phyloP scores from a whole-genome alignment of 148 eudicot genomes.

The Spergularia bocconei region DNA sequence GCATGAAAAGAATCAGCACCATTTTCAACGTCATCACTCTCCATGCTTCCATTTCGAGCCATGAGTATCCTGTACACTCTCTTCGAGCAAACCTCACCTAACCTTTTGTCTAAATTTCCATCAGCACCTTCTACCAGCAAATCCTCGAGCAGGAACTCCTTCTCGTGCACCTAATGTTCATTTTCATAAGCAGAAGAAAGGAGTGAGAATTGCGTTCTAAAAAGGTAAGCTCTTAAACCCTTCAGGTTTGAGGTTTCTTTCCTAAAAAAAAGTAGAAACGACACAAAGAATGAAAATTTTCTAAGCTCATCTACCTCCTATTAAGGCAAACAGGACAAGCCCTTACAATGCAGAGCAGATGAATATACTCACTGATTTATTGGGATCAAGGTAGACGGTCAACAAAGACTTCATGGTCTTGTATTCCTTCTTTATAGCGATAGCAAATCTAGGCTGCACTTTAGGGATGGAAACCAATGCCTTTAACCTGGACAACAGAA shows the following conservation, averaged over 20 bases:
- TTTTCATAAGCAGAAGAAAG: not conserved
- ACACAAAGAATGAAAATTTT: not conserved
- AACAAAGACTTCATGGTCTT: constrained; percentile 86
- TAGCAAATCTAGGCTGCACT: constrained; percentile 90
- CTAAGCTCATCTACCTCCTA: not conserved
- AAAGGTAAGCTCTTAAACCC: no score
- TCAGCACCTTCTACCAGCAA: constrained; percentile 56
- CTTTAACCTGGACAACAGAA: constrained; percentile 64
- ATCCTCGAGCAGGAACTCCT: constrained; percentile 77
- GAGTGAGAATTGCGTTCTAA: not conserved
- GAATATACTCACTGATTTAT: constrained; percentile 65
- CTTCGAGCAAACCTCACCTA: constrained; percentile 89
- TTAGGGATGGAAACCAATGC: constrained; percentile 86
- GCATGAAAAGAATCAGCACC: constrained; percentile 71
- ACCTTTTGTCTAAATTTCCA: constrained; percentile 52
- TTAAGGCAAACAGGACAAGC: not conserved
- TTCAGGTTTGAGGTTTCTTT: no score
- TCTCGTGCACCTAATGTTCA: constrained; percentile 63
- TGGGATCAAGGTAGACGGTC: constrained; percentile 78
- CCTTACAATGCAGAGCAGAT: not conserved
- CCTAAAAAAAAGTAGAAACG: not conserved
- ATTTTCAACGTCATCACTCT: constrained; percentile 66
- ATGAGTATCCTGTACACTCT: constrained; percentile 86
- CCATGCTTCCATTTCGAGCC: constrained; percentile 66
- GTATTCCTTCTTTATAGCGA: constrained; percentile 80